Evolutionary conservation across 139 green algal species (phyloP), one percentile per base, ranked within the genome.

Genomic region (Coelastrella sp.): DNA sequence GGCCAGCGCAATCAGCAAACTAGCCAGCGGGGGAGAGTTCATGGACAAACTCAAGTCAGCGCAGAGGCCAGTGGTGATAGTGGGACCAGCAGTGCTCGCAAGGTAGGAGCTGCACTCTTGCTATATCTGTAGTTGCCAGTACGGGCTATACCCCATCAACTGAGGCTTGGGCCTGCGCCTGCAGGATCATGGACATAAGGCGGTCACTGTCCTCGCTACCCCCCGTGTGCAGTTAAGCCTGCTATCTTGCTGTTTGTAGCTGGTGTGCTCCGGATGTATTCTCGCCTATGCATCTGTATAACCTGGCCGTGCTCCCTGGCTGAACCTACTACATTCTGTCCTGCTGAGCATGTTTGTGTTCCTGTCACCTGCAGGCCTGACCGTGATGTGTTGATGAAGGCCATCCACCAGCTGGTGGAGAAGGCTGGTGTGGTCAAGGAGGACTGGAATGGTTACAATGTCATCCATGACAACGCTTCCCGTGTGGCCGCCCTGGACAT

Each of bases 371-470:
- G 56, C 79, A 88, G 88, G 80, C 75, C 91, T 0, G 98, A 99
- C 89, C 85, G 94, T 3, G 95, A 97, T 56, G 96, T 94, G 2
- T 76, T 99, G 5, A 65, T 99, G 86, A 92, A 95, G 83, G 79
- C 89, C 4, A 86, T 98, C 59, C 94, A 98, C 61, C 71, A 93
- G 5, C 92, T 98, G 61, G 92, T 91, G 58, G 93, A 95, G 81
- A 93, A 93, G 58, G 89, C 94, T 84, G 94, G 93, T 22, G 96
- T 99, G 66, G 95, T 99, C 76, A 95, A 90, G 61, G 94, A 96
- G 19, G 98, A 91, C 57, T 99, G 98, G 98, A 99, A 99, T 83
- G 98, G 98, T 80, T 98, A 98, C 94, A 99, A 99, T 88, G 93
- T 99, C 80, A 94, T 99, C 71, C 98, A 99, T 85, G 96, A 98